phyloP scores from a whole-genome alignment of 2,329 filamentous ascomycete species.

The Penicillium occitanis region DNA sequence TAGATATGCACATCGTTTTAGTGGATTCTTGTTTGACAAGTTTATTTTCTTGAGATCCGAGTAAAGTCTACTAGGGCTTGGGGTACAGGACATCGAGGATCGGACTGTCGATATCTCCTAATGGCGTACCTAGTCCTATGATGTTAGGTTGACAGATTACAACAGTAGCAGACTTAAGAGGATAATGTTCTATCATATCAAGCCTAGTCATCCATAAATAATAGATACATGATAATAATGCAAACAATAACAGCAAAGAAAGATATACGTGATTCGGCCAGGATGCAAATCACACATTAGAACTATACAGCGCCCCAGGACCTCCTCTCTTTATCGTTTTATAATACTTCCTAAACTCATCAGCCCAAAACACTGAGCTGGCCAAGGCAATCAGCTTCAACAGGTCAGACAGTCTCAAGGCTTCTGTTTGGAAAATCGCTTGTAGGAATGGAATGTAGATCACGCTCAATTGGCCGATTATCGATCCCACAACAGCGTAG shows the following conservation, averaged over 20 bases:
- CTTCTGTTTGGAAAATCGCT: conserved; percentile 93
- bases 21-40: background rate
- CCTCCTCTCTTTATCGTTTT: conserved; percentile 32
- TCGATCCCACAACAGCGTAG: conserved; percentile 82
- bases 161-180: background rate
- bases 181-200: background rate
- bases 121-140: background rate
- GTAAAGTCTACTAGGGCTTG: background rate
- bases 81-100: no score
- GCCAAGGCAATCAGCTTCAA: conserved; percentile 70
- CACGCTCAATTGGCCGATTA: conserved; percentile 83
- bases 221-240: conserved; percentile 7
- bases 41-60: background rate
- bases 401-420: conserved; percentile 71
- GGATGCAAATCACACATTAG: conserved; percentile 37
- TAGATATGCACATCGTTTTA: background rate
- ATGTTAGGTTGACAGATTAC: no score
- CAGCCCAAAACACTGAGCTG: conserved; percentile 91
- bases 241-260: background rate
- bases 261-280: background rate
- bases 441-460: conserved; percentile 95
- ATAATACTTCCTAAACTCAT: conserved; percentile 80
- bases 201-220: background rate
- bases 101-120: background rate
- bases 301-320: conserved; percentile 42